Percentiles rank a stretch among this genome's conserved stretches.
Evolutionary conservation across 2,329 filamentous ascomycete genomes (phyloP).

Genomic region (Hypoxylon sp.): DNA sequence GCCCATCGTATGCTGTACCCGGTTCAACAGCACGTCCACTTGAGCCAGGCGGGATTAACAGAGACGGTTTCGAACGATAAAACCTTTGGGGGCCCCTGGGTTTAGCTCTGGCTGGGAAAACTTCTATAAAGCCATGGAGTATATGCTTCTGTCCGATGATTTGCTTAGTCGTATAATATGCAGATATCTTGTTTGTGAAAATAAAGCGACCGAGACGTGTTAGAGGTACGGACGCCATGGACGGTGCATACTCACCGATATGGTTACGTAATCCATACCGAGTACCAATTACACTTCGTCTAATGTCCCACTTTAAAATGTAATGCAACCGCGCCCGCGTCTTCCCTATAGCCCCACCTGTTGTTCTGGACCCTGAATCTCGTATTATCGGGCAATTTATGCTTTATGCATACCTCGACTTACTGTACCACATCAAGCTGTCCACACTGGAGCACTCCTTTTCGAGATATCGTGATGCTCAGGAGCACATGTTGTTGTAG

Average conservation of each 20-base stretch:
- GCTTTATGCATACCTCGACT: constrained; percentile 17
- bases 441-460: constrained; percentile 9
- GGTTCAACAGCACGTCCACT: not conserved
- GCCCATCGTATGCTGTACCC: constrained; percentile 31
- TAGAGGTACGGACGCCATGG: constrained; percentile 5
- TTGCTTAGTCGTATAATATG: not conserved
- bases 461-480: constrained; percentile 27
- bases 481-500: constrained; percentile 13
- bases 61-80: not conserved
- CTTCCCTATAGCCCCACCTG: constrained; percentile 24
- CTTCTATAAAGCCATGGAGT: not conserved
- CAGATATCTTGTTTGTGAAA: not conserved
- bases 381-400: constrained; percentile 28
- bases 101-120: not conserved
- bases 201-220: constrained; percentile 5
- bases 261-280: constrained; percentile 11
- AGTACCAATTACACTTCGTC: not conserved
- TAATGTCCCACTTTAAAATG: constrained; percentile 27
- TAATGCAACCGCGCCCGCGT: constrained; percentile 30
- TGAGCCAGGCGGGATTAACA: not conserved
- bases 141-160: not conserved
- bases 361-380: constrained; percentile 27
- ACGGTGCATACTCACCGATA: not conserved
- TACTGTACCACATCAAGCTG: constrained; percentile 19
- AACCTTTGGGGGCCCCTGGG: not conserved